A percentile compares a stretch with the other conserved stretches of the same genome.
phyloP scores from a whole-genome alignment of 2,329 filamentous ascomycete species.

The Aspergillus tamarii region DNA sequence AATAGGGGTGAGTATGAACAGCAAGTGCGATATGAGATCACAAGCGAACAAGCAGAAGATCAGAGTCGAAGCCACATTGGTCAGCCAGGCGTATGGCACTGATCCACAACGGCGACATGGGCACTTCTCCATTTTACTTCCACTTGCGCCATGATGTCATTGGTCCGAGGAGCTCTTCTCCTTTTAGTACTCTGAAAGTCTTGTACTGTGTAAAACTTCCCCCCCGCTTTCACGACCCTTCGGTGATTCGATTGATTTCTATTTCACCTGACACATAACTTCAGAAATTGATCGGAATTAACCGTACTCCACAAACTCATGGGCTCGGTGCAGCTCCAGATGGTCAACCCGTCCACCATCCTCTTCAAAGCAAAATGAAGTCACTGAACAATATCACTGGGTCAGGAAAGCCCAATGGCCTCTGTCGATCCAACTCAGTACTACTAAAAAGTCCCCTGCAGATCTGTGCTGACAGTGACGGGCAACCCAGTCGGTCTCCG shows the following conservation, averaged over 20 bases:
- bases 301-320: slow-evolving; percentile 18
- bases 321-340: slow-evolving; percentile 17
- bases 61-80: slow-evolving; percentile 2
- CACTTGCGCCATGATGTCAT: slow-evolving; percentile 10
- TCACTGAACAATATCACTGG: slow-evolving; percentile 20
- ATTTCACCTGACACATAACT: neutral
- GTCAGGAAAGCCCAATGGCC: slow-evolving; percentile 10
- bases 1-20: slow-evolving; percentile 1
- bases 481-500: neutral
- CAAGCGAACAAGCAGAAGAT: neutral
- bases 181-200: neutral
- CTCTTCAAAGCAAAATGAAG: slow-evolving; percentile 20
- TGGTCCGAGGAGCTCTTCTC: slow-evolving; percentile 2
- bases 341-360: slow-evolving; percentile 14
- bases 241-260: neutral
- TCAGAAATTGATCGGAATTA: slow-evolving; percentile 20
- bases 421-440: slow-evolving; percentile 10
- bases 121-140: neutral
- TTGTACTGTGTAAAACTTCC: neutral
- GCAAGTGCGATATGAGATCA: slow-evolving; percentile 8
- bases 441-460: slow-evolving; percentile 15
- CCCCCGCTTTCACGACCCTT: neutral
- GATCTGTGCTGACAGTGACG: slow-evolving; percentile 10
- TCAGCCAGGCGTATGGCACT: neutral
- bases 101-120: slow-evolving; percentile 7